phyloP scores from a whole-genome alignment of 148 eudicot genomes.

The Chenopodium berlandieri region DNA sequence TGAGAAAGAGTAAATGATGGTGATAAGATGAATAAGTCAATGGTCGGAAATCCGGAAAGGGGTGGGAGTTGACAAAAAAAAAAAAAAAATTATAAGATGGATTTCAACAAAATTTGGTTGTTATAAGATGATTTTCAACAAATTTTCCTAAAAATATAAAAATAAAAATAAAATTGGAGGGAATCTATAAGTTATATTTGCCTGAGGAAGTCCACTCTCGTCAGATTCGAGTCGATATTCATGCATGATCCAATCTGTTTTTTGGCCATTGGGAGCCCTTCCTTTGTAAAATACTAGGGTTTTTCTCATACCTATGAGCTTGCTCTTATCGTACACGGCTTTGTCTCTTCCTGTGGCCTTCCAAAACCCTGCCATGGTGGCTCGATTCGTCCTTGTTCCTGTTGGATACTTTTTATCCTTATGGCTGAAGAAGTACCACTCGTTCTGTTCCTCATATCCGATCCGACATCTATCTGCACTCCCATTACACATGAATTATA shows the following conservation, averaged over 20 bases:
- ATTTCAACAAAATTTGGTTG: no score
- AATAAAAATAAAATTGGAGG: no score
- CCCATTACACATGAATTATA: background rate
- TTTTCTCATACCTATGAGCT: slow-evolving; percentile 82
- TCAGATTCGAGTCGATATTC: slow-evolving; percentile 90
- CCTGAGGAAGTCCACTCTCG: slow-evolving; percentile 87
- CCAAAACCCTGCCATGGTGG: slow-evolving; percentile 90
- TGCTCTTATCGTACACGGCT: slow-evolving; percentile 60
- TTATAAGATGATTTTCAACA: no score
- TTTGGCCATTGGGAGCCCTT: slow-evolving; percentile 83
- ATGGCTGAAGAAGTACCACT: slow-evolving; percentile 86
- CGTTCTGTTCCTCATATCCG: slow-evolving; percentile 72
- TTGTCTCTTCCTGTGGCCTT: slow-evolving; percentile 90
- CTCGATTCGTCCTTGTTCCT: slow-evolving; percentile 82
- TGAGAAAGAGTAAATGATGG: background rate
- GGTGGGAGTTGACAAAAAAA: no score
- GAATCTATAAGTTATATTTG: slow-evolving; percentile 6
- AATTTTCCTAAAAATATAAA: no score
- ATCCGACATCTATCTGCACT: slow-evolving; percentile 64
- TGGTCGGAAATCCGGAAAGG: no score
- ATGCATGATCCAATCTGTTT: slow-evolving; percentile 92
- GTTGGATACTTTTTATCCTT: slow-evolving; percentile 81
- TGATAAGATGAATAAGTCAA: no score
- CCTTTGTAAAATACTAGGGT: slow-evolving; percentile 91
- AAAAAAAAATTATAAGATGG: no score